Base-by-base conservation (phyloP, 2,329 filamentous ascomycete species). In the Alternaria sp. region DNA sequence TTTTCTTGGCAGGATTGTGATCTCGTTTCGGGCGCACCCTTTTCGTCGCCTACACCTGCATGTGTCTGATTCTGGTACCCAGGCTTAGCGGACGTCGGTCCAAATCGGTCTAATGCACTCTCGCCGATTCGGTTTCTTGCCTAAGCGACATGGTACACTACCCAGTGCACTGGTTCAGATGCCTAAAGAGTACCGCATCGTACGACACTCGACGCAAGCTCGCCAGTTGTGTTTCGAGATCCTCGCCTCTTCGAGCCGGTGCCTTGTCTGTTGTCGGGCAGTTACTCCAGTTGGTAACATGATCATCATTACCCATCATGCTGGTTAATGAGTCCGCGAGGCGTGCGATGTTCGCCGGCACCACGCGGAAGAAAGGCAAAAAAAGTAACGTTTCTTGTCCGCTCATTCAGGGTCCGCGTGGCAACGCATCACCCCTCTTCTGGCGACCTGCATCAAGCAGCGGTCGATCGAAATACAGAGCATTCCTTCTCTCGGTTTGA, bases 131-230 rank as follows among this genome's bases (percentile, higher is more conserved):
- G 56, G 45, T 42, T n/a, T 40, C 54, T 50, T 59, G 61, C 61
- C 52, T 66, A 63, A 63, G 58, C 63, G 61, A 63, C 63, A 56
- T 60, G 56, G 61, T 49, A 41, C 49, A 45, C 37, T 17, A 41
- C 33, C 60, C 57, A 46, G 31, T 40, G 13, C 21, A 24, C 45
- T 42, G 58, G 58, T 51, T 58, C 54, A 46, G 56, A 51, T 65
- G 40, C 61, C 61, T 60, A 54, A 49, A 54, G 41, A 52, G 51
- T 49, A 61, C 53, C 51, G 51, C 37, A 61, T 63, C 63, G 63
- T 65, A 66, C 61, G 61, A 66, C 51, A 40, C 51, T 61, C 40
- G 39, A 55, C 37, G 53, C 54, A 54, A 51, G 44, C 51, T 49
- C 17, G 42, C 36, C 51, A 51, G 31, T 29, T 54, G 53, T 56